Percentiles rank a stretch among this genome's conserved stretches.
Conservation (phyloP, 2,329 filamentous ascomycete species). For the Acephala macrosclerotiorum region DNA sequence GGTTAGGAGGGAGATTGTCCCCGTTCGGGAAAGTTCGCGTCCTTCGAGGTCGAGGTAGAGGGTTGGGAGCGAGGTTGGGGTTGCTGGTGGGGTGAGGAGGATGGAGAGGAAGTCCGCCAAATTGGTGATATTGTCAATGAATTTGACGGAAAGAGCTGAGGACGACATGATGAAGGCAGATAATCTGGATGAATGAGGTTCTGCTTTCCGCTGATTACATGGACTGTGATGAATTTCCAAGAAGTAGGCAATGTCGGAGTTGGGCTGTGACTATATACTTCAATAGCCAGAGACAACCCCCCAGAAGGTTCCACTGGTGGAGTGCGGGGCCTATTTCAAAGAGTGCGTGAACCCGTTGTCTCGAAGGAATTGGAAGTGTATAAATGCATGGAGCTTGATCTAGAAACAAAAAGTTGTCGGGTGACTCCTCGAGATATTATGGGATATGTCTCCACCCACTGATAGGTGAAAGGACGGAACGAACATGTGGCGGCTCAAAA, state of each 20-base stretch:
- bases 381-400: not conserved
- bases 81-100: not conserved
- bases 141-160: not conserved
- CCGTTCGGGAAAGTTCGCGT: constrained; percentile 46
- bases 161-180: not conserved
- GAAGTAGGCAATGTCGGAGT: not conserved
- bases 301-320: not conserved
- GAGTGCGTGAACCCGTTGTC: not conserved
- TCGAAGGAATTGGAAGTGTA: not conserved
- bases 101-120: not conserved
- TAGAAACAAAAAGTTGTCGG: not conserved
- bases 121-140: not conserved
- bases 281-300: not conserved
- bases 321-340: not conserved
- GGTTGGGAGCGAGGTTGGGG: not conserved
- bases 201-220: not conserved
- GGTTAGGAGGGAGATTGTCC: constrained; percentile 47
- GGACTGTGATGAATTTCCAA: not conserved
- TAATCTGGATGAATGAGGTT: not conserved
- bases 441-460: too few relatives aligned
- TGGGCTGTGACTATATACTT: not conserved
- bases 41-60: constrained; percentile 44
- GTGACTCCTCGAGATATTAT: too few relatives aligned
- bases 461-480: too few relatives aligned
- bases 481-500: too few relatives aligned